Conservation (phyloP, 352 stramenopile species). For the Pythium apleroticum region DNA sequence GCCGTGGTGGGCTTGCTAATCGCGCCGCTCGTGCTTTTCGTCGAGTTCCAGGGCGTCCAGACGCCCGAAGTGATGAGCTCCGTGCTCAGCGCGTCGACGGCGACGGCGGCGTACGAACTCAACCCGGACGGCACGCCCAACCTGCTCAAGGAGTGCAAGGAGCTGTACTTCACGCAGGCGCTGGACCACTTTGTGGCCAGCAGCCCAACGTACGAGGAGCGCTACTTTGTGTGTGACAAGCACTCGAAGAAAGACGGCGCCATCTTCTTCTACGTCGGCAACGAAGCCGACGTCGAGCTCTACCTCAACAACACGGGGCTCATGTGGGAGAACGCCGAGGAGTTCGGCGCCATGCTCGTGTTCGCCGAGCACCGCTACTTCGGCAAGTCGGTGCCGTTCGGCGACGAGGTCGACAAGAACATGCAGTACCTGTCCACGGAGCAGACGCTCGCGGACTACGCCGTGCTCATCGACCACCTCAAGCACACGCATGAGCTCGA, state of each 20-base stretch:
- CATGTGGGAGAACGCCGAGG: slow-evolving; percentile 94
- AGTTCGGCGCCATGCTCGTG: slow-evolving; percentile 91
- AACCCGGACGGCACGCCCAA: slow-evolving; percentile 47
- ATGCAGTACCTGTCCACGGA: slow-evolving; percentile 80
- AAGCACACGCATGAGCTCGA: slow-evolving; percentile 50
- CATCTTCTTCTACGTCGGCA: slow-evolving; percentile 95
- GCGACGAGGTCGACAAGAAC: slow-evolving; percentile 50
- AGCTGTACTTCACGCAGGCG: slow-evolving; percentile 71
- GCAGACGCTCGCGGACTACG: slow-evolving; percentile 91
- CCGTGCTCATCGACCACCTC: slow-evolving; percentile 52
- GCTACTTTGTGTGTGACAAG: slow-evolving; percentile 90
- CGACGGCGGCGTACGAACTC: slow-evolving; percentile 26
- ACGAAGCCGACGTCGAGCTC: slow-evolving; percentile 93
- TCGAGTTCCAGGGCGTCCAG: slow-evolving; percentile 23
- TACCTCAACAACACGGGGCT: slow-evolving; percentile 96
- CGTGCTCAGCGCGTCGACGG: not conserved
- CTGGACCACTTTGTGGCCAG: slow-evolving; percentile 74
- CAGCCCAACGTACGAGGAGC: slow-evolving; percentile 70
- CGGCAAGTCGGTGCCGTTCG: slow-evolving; percentile 88
- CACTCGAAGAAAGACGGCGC: slow-evolving; percentile 57
- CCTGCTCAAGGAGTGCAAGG: slow-evolving; percentile 57
- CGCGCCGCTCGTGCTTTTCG: slow-evolving; percentile 35
- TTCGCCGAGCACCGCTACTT: slow-evolving; percentile 98
- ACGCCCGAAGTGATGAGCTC: not conserved
- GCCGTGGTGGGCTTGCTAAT: slow-evolving; percentile 33